phyloP scores from a whole-genome alignment of 164 flowering plant genomes.

The Vitis cinerea region DNA sequence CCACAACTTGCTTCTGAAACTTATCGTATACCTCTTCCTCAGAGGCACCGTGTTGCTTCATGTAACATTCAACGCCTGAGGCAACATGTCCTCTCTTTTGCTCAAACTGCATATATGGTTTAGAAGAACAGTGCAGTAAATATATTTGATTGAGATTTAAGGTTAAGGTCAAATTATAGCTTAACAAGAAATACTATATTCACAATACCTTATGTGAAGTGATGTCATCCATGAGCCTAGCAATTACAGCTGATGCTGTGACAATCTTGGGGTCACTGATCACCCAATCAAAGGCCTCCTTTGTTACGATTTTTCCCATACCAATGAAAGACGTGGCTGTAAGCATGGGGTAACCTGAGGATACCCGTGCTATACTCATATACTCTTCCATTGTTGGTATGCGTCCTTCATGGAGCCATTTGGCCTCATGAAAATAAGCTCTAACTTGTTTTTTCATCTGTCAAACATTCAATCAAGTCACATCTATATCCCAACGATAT shows the following conservation, averaged over 20 bases:
- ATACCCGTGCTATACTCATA: too few relatives aligned
- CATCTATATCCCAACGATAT: too few relatives aligned
- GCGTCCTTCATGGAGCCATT: not conserved
- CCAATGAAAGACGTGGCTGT: not conserved
- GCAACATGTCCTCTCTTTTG: not conserved
- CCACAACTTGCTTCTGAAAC: not conserved
- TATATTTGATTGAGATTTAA: too few relatives aligned
- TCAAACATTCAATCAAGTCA: too few relatives aligned
- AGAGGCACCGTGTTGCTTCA: not conserved
- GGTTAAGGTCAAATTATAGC: too few relatives aligned
- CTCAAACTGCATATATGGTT: not conserved
- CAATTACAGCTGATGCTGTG: not conserved
- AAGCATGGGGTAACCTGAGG: not conserved
- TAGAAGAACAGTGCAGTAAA: too few relatives aligned
- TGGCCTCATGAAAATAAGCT: not conserved
- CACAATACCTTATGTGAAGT: not conserved
- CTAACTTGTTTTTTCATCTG: not conserved
- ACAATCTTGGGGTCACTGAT: not conserved
- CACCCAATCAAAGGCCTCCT: too few relatives aligned
- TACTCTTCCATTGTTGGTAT: not conserved
- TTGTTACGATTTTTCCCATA: not conserved
- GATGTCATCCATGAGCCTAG: not conserved
- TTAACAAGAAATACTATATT: too few relatives aligned
- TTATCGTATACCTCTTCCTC: not conserved
- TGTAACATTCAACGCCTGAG: not conserved